phyloP scores from a whole-genome alignment of 805 yeast genomes.

The Starmerella potacharoeniae region DNA sequence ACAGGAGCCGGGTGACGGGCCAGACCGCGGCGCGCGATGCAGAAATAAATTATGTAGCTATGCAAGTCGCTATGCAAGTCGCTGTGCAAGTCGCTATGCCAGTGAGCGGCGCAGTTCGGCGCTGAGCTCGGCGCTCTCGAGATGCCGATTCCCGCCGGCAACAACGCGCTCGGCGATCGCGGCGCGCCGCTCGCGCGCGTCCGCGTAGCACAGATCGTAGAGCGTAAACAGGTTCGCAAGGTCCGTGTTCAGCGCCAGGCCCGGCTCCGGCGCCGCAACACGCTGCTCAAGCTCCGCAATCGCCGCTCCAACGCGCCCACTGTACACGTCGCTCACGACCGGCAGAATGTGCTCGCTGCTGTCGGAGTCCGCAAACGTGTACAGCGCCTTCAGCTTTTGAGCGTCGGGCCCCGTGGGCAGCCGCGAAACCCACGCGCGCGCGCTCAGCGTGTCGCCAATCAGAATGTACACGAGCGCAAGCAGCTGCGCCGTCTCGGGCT shows the following conservation, averaged over 20 bases:
- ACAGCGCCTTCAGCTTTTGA: slow-evolving; percentile 10
- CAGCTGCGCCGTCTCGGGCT: slow-evolving; percentile 5
- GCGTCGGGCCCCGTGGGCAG: background rate
- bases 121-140: background rate
- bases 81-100: no score
- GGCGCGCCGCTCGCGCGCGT: background rate
- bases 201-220: slow-evolving; percentile 21
- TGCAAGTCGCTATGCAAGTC: no score
- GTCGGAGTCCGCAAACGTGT: slow-evolving; percentile 25
- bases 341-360: slow-evolving; percentile 16
- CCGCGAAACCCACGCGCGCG: slow-evolving; percentile 24
- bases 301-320: slow-evolving; percentile 23
- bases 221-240: slow-evolving; percentile 24
- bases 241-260: background rate
- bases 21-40: no score
- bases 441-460: slow-evolving; percentile 26
- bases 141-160: background rate
- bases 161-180: background rate
- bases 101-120: background rate
- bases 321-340: slow-evolving; percentile 22
- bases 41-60: no score
- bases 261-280: slow-evolving; percentile 8
- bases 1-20: no score
- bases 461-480: slow-evolving; percentile 22
- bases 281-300: slow-evolving; percentile 16